phyloP scores from a whole-genome alignment of 2,329 filamentous ascomycete species.

The Mariannaea sp. region DNA sequence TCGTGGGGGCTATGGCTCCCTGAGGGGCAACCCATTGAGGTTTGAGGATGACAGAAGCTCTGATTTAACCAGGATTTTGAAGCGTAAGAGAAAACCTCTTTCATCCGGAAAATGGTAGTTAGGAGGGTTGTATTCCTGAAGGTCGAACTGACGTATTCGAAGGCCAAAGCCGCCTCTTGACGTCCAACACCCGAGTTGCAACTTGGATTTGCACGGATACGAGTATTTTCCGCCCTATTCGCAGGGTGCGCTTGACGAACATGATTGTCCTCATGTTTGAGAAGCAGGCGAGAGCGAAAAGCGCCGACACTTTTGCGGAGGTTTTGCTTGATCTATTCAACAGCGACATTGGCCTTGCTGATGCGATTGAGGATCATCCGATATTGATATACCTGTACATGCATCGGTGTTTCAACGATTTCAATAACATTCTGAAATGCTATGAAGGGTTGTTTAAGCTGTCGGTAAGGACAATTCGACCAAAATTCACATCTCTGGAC shows the following conservation, averaged over 20 bases:
- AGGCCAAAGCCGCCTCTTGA: background rate
- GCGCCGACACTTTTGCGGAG: background rate
- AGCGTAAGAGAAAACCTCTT: background rate
- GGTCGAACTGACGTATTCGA: background rate
- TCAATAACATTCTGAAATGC: background rate
- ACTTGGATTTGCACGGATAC: constrained; percentile 8
- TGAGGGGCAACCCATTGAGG: background rate
- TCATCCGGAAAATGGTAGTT: background rate
- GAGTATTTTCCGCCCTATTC: background rate
- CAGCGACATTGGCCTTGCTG: background rate
- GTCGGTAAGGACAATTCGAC: background rate
- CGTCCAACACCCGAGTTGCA: constrained; percentile 8
- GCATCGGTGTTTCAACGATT: constrained; percentile 8
- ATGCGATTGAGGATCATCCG: constrained; percentile 5
- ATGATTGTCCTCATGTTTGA: constrained; percentile 13
- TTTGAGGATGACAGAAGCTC: background rate
- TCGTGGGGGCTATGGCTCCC: background rate
- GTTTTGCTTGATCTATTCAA: constrained; percentile 1
- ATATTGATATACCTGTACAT: constrained; percentile 11
- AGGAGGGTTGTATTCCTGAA: background rate
- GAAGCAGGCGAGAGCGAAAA: background rate
- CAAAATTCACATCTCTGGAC: background rate
- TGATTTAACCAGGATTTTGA: background rate
- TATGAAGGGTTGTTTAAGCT: constrained; percentile 1
- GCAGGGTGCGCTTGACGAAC: background rate